Evolutionary conservation across 2,329 filamentous ascomycete species (phyloP).

Genomic region (Setomelanomma holmii): DNA sequence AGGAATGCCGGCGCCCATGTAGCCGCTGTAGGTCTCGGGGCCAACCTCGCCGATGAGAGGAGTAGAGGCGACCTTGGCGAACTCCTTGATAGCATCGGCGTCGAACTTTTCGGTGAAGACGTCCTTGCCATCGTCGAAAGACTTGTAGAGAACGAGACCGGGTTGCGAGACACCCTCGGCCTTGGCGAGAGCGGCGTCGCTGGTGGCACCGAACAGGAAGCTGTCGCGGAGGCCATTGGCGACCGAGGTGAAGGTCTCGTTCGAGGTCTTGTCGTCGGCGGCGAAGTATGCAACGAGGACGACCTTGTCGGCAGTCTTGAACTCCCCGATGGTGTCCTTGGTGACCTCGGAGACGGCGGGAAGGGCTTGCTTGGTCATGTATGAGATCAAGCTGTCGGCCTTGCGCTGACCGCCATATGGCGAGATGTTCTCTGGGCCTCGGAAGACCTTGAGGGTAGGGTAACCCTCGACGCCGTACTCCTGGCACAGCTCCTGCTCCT

Average conservation of each 20-base stretch:
- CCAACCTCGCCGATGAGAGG: constrained; percentile 95
- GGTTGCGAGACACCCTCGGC: constrained; percentile 88
- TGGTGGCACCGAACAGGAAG: constrained; percentile 90
- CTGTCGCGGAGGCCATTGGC: constrained; percentile 81
- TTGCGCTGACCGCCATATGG: constrained; percentile 92
- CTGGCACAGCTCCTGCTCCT: constrained; percentile 90
- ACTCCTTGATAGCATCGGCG: constrained; percentile 77
- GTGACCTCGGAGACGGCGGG: constrained; percentile 86
- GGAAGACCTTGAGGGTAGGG: constrained; percentile 99
- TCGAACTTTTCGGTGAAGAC: constrained; percentile 83
- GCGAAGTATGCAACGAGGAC: constrained; percentile 90
- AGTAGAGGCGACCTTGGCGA: constrained; percentile 83
- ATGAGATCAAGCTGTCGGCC: constrained; percentile 76
- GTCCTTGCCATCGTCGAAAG: constrained; percentile 95
- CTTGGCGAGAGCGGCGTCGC: constrained; percentile 83
- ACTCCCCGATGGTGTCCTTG: constrained; percentile 85
- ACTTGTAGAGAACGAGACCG: constrained; percentile 92
- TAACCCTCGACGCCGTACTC: constrained; percentile 93
- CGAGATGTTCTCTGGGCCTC: constrained; percentile 78
- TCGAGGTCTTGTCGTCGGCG: constrained; percentile 80
- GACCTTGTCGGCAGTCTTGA: constrained; percentile 98
- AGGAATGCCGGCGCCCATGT: constrained; percentile 91
- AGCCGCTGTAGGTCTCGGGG: constrained; percentile 92
- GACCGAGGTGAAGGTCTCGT: constrained; percentile 80
- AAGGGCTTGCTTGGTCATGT: constrained; percentile 98